Evolutionary conservation across 2,329 filamentous ascomycete species (phyloP), one percentile per base, ranked within the genome.

Genomic region (Coniochaeta pulveracea): DNA sequence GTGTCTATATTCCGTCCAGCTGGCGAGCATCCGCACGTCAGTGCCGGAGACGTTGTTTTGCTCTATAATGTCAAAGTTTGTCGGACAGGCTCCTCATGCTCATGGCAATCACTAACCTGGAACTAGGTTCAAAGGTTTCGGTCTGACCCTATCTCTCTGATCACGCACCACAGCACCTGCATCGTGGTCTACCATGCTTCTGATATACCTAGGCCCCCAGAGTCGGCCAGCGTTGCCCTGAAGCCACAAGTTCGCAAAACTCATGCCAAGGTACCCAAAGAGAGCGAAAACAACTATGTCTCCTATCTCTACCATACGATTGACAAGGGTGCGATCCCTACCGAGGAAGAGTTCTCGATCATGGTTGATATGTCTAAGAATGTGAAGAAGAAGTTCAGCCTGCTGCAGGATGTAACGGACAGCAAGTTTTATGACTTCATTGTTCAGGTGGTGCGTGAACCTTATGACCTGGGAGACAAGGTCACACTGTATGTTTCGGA

Each of bases 401-500:
- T 79, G 12, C 65, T 95, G 34, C 64, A 78, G 41, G 72, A 86
- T 43, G 56, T 85, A 2, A 46, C 57, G 3, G 56, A 66, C 1
- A 52, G 54, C 10, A 60, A 46, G 0, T 93, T 79, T 47, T 74
- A 69, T 45, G 75, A 94, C 48, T 49, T 93, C 2, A 60, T 84
- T 12, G 85, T 72, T 2, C 70, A 88, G 47, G 72, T 93, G 3
- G 68, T 86, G 29, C 62, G 53, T 28, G 55, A 61, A 3, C 67
- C 69, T 0, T 63, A 52, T 26, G 56, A 63, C 19, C 14, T 44
- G 6, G 48, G 50, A 15, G 63, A 68, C 17, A 69, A 56, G 36
- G 55, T 71, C 10, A 72, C 74, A 5, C 42, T 94, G 0, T 86
- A 86, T 61, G 60, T 93, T 12, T 81, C 83, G 0, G 88, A 95